Conservation (phyloP, 495 filamentous ascomycete genomes). For the Penicillium canariense region DNA sequence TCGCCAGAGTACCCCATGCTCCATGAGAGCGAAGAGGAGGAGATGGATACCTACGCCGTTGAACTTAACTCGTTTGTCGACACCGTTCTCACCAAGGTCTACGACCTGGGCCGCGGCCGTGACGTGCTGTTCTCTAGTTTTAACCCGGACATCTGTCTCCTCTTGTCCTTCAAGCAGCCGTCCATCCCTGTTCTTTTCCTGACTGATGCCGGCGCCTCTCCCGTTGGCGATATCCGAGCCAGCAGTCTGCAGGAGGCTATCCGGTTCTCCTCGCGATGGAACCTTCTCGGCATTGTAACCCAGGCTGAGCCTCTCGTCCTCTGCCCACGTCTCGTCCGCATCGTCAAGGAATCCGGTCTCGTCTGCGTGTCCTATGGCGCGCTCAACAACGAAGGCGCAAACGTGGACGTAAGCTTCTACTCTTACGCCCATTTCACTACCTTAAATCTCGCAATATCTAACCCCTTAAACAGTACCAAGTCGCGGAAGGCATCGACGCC, state of each 20-base stretch:
- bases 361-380: constrained; percentile 94
- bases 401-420: constrained; percentile 68
- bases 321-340: constrained; percentile 84
- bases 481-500: constrained; percentile 91
- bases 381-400: constrained; percentile 79
- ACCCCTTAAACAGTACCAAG: constrained; percentile 63
- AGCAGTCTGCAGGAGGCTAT: constrained; percentile 93
- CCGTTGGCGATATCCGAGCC: constrained; percentile 85
- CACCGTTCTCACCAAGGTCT: constrained; percentile 84
- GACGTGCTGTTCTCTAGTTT: constrained; percentile 96
- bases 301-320: constrained; percentile 80
- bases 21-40: constrained; percentile 86
- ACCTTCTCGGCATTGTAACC: constrained; percentile 85
- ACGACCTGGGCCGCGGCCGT: constrained; percentile 66
- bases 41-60: constrained; percentile 96
- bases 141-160: constrained; percentile 92
- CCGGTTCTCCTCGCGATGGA: constrained; percentile 91
- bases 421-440: background rate
- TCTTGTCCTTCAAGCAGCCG: constrained; percentile 93
- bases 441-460: background rate
- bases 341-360: constrained; percentile 92
- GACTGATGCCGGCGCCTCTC: constrained; percentile 74
- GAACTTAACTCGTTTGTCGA: constrained; percentile 98
- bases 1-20: constrained; percentile 88
- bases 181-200: constrained; percentile 94